These are phyloP conservation scores for Epichloe elymi DNA, from an alignment of 2,329 filamentous ascomycete species.

Conservation along the genomic window DNA sequence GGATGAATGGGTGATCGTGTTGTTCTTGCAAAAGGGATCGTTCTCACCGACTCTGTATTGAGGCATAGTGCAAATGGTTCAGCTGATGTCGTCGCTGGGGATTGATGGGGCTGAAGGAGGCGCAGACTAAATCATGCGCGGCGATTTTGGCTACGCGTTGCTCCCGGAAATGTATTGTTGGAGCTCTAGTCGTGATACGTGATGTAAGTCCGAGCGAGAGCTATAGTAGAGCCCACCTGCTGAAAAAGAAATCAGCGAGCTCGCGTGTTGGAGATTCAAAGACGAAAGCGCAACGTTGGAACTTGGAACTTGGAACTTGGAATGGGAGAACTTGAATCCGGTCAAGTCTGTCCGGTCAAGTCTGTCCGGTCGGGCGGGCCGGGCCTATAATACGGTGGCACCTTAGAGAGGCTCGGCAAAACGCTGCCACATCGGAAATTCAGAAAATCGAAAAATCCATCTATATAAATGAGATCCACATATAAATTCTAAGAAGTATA, in stretches of 20 bases:
- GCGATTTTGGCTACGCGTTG: neutral
- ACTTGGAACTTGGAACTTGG: neutral
- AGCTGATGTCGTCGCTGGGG: neutral
- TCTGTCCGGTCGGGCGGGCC: neutral
- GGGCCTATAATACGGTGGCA: too few species aligned
- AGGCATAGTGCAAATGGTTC: constrained; percentile 18
- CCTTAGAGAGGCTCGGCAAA: too few species aligned
- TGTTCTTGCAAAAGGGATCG: neutral
- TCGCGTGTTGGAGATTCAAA: too few species aligned
- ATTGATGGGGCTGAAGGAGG: neutral
- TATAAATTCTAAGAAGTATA: too few species aligned
- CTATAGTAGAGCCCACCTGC: too few species aligned
- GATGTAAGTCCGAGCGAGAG: neutral
- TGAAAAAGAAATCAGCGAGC: too few species aligned
- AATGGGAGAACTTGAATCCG: too few species aligned
- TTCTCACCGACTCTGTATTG: constrained; percentile 34
- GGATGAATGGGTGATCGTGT: neutral
- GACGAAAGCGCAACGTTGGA: neutral
- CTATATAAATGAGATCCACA: too few species aligned
- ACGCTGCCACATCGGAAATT: too few species aligned
- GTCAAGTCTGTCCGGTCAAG: neutral
- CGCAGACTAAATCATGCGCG: neutral
- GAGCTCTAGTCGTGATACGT: too few species aligned
- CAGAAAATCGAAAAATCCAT: too few species aligned
- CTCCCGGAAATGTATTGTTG: neutral